Conservation (phyloP, 768 basidiomycete genomes). For the Artomyces pyxidatus region DNA sequence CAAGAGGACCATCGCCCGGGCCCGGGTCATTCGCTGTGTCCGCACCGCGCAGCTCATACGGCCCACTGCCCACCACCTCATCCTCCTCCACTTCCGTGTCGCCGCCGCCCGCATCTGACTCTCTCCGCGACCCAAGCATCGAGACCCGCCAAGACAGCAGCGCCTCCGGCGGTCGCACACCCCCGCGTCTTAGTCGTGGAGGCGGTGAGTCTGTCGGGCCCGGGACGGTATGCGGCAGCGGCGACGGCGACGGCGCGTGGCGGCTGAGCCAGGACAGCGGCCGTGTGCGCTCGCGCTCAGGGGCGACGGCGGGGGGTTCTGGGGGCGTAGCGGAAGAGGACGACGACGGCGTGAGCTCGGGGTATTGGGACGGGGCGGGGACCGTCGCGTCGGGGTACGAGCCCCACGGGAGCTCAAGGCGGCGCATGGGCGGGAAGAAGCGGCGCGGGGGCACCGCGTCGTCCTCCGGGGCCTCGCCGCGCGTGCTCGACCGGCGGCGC, state of each 20-base stretch:
- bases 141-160: conserved; percentile 33
- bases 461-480: conserved; percentile 16
- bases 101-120: background rate
- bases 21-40: too few species aligned
- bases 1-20: too few species aligned
- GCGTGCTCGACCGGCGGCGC: conserved; percentile 47
- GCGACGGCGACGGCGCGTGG: background rate
- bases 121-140: background rate
- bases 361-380: background rate
- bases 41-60: too few species aligned
- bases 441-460: background rate
- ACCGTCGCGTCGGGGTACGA: background rate
- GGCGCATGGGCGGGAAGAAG: conserved; percentile 9
- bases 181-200: conserved; percentile 61
- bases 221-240: background rate
- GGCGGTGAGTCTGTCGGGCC: conserved; percentile 1
- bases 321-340: background rate
- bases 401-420: conserved; percentile 11
- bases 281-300: conserved; percentile 2
- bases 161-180: conserved; percentile 56
- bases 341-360: background rate
- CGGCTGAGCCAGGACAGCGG: conserved; percentile 11
- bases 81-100: too few species aligned
- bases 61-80: too few species aligned
- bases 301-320: background rate